These are phyloP conservation scores for Cucurbitaria berberidis DNA, from an alignment of 2,329 filamentous ascomycete species.

Conservation along the genomic window DNA sequence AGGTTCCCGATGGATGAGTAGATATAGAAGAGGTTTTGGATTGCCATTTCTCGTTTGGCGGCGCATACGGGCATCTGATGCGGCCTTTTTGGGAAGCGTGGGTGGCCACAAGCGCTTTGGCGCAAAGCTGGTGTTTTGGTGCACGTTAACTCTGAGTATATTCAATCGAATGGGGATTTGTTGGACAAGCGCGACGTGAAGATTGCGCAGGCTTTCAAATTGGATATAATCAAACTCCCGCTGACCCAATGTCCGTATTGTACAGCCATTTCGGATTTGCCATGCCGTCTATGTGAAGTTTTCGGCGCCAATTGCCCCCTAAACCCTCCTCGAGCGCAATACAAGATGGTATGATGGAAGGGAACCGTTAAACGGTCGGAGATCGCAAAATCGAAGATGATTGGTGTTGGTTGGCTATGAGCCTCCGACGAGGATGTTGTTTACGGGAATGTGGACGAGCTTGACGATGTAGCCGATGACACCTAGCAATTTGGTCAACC, in stretches of 20 bases:
- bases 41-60: background rate
- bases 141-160: no score
- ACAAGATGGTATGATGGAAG: conserved; percentile 25
- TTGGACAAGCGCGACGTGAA: conserved; percentile 1
- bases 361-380: conserved; percentile 11
- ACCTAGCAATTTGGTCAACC: conserved; percentile 25
- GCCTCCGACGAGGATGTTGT: conserved; percentile 59
- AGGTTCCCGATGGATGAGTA: conserved; percentile 7
- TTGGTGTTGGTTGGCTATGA: conserved; percentile 36
- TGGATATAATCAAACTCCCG: conserved; percentile 48
- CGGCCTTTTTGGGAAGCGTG: background rate
- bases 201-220: conserved; percentile 27
- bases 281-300: conserved; percentile 4
- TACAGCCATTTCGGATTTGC: conserved; percentile 36
- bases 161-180: background rate
- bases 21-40: background rate
- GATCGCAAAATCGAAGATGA: conserved; percentile 17
- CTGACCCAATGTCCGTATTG: conserved; percentile 39
- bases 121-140: background rate
- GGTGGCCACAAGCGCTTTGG: background rate
- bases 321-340: conserved; percentile 3
- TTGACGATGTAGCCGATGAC: conserved; percentile 61
- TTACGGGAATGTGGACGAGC: conserved; percentile 61
- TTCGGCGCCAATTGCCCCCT: background rate
- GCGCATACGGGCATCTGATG: conserved; percentile 3